Percentiles rank a stretch among this genome's conserved stretches.
phyloP scores from a whole-genome alignment of 169 alveolate species.

The Theileria annulata region DNA sequence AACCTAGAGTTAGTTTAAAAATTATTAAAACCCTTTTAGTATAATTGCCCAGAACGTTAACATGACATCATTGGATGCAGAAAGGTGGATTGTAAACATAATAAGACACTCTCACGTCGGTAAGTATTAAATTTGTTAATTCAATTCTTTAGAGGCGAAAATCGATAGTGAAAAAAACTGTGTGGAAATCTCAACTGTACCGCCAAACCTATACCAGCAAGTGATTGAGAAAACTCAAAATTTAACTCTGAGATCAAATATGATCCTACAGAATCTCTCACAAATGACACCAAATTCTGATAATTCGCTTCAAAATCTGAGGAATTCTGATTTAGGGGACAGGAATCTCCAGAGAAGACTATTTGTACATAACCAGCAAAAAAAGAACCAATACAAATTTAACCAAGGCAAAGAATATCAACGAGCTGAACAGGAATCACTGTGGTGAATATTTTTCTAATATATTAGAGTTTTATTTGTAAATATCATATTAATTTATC shows the following conservation, averaged over 20 bases:
- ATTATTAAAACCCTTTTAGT: constrained; percentile 26
- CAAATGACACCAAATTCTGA: constrained; percentile 42
- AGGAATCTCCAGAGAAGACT: constrained; percentile 16
- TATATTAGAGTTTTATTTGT: not conserved
- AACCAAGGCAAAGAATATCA: constrained; percentile 12
- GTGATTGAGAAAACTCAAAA: constrained; percentile 85
- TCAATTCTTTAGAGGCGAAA: constrained; percentile 80
- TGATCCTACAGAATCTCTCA: constrained; percentile 77
- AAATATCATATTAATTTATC: not conserved
- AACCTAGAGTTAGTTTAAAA: constrained; percentile 72
- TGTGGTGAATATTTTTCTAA: constrained; percentile 17
- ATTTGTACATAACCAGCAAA: constrained; percentile 4
- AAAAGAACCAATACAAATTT: constrained; percentile 5
- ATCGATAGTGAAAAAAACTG: constrained; percentile 89
- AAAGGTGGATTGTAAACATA: constrained; percentile 89
- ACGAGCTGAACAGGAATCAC: constrained; percentile 15
- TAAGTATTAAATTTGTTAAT: constrained; percentile 38
- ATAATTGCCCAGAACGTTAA: constrained; percentile 85
- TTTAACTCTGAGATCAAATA: constrained; percentile 77
- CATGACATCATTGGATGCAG: constrained; percentile 86
- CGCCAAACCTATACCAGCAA: constrained; percentile 85
- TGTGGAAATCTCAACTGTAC: constrained; percentile 85
- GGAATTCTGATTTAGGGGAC: constrained; percentile 25
- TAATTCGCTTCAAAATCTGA: not conserved
- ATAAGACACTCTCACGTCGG: constrained; percentile 81